Base-by-base conservation (phyloP, 257 asterid species). In the Leptodermis oblonga region DNA sequence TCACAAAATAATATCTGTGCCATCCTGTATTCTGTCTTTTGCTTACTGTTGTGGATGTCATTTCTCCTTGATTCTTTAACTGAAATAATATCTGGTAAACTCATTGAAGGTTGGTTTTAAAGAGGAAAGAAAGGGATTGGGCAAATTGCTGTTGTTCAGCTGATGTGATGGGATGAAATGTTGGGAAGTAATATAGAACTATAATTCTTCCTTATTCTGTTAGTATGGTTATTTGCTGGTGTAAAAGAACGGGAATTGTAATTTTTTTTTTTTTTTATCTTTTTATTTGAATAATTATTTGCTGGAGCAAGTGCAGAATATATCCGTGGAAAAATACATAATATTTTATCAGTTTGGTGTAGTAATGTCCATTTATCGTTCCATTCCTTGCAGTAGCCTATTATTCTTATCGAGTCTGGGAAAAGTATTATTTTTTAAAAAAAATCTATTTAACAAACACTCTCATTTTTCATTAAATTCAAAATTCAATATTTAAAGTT, bases 41-140 rank as follows among this genome's bases (percentile, higher is more conserved):
- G 61, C 48, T 33, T 33, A n/a, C n/a, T n/a, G n/a, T 17, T 36
- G 22, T 12, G 62, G 33, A 51, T 37, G 0, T 10, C 54, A 20
- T 10, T n/a, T 45, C 43, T 65, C 43, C 33, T 39, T 64, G 53
- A 39, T 63, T 72, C 55, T 39, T 63, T 70, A 10, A 33, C 30
- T 36, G 39, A 28, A 60, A 56, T 58, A 41, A 23, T 39, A 15
- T 15, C 8, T 48, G 34, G 22, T 42, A 36, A 70, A 70, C 46
- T 43, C 60, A 3, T 18, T 20, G 31, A 42, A 15, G 11, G 0
- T 52, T 17, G 22, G 41, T 36, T 49, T 46, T 8, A 4, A 4
- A 42, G 41, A 23, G 25, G 20, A 22, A 69, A 15, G 31, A 14
- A 12, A n/a, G 11, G 33, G 65, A 39, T 18, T 68, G 53, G 53